A percentile compares a stretch with the other conserved stretches of the same genome.
phyloP scores from a whole-genome alignment of 768 basidiomycete genomes.

The Ramaria rubella region DNA sequence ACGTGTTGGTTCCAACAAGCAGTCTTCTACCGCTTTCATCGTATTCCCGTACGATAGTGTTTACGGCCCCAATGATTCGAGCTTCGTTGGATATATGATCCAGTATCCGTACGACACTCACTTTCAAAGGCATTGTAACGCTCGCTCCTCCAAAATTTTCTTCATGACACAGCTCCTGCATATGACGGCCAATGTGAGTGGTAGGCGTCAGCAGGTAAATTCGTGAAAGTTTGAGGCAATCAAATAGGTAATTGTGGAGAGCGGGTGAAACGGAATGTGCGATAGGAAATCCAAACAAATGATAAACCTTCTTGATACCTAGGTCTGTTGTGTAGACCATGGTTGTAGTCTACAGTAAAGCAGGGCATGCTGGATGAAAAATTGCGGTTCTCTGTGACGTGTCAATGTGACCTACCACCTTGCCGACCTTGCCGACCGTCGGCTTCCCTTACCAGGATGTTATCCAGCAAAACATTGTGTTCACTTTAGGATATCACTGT shows the following conservation, averaged over 20 bases:
- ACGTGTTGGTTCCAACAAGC: conserved; percentile 39
- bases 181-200: background rate
- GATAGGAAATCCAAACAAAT: conserved; percentile 40
- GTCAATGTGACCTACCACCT: too few species aligned
- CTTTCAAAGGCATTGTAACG: conserved; percentile 44
- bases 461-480: too few species aligned
- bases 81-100: conserved; percentile 35
- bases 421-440: too few species aligned
- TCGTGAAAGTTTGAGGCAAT: background rate
- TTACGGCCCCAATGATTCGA: conserved; percentile 39
- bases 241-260: conserved; percentile 41
- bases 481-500: too few species aligned
- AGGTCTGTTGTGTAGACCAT: too few species aligned
- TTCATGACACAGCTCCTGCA: conserved; percentile 20
- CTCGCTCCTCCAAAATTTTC: conserved; percentile 40
- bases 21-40: conserved; percentile 13
- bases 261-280: conserved; percentile 37
- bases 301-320: conserved; percentile 26
- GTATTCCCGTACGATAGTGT: conserved; percentile 35
- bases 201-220: background rate
- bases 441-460: too few species aligned
- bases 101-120: conserved; percentile 37
- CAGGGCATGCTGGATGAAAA: too few species aligned
- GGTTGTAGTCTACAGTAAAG: too few species aligned
- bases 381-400: too few species aligned